Evolutionary conservation across 2,329 filamentous ascomycete genomes (phyloP).

Genomic region (Penicillium expansum): DNA sequence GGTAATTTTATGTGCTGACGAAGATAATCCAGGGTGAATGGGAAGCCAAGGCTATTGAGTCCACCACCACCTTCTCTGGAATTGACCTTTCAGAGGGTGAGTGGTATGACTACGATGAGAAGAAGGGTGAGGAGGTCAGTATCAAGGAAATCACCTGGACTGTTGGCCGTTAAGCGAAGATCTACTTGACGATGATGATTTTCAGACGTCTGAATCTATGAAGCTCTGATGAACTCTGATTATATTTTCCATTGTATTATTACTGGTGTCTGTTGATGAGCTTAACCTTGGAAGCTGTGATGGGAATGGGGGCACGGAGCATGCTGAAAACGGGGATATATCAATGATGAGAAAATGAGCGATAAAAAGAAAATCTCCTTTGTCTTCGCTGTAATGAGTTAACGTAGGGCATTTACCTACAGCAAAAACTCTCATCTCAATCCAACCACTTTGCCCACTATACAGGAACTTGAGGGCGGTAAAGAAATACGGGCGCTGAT

Average conservation of each 20-base stretch:
- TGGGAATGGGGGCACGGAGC: not conserved
- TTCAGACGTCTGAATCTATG: not conserved
- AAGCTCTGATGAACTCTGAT: constrained; percentile 10
- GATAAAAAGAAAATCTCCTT: not conserved
- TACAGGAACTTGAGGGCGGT: constrained; percentile 28
- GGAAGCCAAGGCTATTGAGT: constrained; percentile 78
- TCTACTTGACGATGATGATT: constrained; percentile 25
- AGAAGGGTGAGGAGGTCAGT: constrained; percentile 84
- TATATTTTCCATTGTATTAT: constrained; percentile 4
- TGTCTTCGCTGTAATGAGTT: not conserved
- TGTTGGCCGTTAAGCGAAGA: constrained; percentile 58
- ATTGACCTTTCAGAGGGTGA: constrained; percentile 87
- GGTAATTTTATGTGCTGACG: constrained; percentile 5
- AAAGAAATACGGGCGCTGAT: not conserved
- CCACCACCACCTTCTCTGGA: constrained; percentile 72
- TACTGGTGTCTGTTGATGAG: not conserved
- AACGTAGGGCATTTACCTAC: not conserved
- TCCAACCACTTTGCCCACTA: not conserved
- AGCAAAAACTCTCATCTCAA: not conserved
- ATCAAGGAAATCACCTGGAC: constrained; percentile 89
- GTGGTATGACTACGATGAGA: constrained; percentile 98
- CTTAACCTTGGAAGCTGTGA: not conserved
- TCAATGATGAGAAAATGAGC: not conserved
- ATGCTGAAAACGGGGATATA: not conserved
- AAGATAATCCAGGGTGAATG: constrained; percentile 69